These are phyloP conservation scores for Creolimax fragrantissima DNA, from an alignment of 78 protist species.

Conservation along the genomic window DNA sequence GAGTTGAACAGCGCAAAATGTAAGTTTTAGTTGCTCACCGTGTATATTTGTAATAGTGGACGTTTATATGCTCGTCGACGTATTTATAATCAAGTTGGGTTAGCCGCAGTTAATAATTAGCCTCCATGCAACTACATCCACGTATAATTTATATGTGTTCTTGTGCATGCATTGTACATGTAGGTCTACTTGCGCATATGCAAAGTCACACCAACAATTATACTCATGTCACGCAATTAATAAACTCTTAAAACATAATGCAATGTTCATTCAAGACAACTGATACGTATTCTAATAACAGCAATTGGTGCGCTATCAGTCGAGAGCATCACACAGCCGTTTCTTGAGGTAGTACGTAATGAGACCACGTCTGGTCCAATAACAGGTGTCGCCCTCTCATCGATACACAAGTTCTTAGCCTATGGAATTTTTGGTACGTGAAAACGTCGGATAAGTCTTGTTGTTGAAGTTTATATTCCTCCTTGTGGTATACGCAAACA, in stretches of 20 bases:
- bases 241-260: too few relatives aligned
- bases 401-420: constrained; percentile 62
- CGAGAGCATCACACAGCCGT: constrained; percentile 42
- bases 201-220: too few relatives aligned
- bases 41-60: neutral
- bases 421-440: constrained; percentile 22
- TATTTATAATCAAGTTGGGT: neutral
- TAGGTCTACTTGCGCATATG: neutral
- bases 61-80: neutral
- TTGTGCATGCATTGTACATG: neutral
- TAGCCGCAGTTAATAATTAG: neutral
- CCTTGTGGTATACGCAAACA: too few relatives aligned
- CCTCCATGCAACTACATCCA: neutral
- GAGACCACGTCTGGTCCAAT: constrained; percentile 75
- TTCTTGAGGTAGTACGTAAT: constrained; percentile 64
- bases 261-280: too few relatives aligned
- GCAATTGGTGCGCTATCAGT: neutral
- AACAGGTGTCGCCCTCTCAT: constrained; percentile 75
- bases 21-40: too few relatives aligned
- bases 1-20: neutral
- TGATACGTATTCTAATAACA: too few relatives aligned
- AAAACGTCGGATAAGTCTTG: too few relatives aligned
- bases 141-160: neutral
- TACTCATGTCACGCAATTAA: too few relatives aligned
- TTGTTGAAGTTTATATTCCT: too few relatives aligned